Conservation (phyloP, 116 monocot genomes). For the Zostera marina region DNA sequence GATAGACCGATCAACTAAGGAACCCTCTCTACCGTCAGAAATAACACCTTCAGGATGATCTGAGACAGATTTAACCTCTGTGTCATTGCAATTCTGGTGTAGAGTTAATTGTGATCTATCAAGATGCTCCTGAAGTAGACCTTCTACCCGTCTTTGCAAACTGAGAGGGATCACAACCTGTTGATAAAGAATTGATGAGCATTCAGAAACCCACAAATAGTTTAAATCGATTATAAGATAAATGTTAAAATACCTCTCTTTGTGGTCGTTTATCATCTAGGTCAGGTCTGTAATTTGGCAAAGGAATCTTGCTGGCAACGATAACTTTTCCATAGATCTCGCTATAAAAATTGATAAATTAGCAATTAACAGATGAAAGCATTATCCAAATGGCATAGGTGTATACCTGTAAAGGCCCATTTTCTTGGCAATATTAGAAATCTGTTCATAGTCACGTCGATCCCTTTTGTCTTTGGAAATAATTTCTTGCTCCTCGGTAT, state of each 20-base stretch:
- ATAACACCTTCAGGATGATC: conserved; percentile 20
- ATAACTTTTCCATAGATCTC: conserved; percentile 83
- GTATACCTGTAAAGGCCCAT: conserved; percentile 89
- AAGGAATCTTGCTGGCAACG: conserved; percentile 90
- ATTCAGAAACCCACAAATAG: background rate
- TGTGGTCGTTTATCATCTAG: conserved; percentile 96
- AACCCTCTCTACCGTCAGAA: conserved; percentile 33
- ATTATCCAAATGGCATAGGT: background rate
- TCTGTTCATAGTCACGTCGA: conserved; percentile 94
- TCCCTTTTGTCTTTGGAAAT: conserved; percentile 85
- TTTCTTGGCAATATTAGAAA: conserved; percentile 62
- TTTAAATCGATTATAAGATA: conserved; percentile 6
- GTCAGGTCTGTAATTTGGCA: conserved; percentile 97
- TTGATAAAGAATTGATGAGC: background rate
- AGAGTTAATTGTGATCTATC: conserved; percentile 46
- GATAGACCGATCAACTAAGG: conserved; percentile 46
- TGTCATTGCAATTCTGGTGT: conserved; percentile 8
- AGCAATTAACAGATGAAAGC: too few species aligned
- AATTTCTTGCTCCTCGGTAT: conserved; percentile 70
- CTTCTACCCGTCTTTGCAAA: conserved; percentile 86
- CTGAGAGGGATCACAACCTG: conserved; percentile 88
- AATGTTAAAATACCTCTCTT: conserved; percentile 47
- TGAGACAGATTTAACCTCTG: conserved; percentile 10
- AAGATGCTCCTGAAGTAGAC: conserved; percentile 79
- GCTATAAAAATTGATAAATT: conserved; percentile 13